Percentiles rank a stretch among this genome's conserved stretches.
phyloP scores from a whole-genome alignment of 164 flowering plant species.

The Euptelea pleiosperma region DNA sequence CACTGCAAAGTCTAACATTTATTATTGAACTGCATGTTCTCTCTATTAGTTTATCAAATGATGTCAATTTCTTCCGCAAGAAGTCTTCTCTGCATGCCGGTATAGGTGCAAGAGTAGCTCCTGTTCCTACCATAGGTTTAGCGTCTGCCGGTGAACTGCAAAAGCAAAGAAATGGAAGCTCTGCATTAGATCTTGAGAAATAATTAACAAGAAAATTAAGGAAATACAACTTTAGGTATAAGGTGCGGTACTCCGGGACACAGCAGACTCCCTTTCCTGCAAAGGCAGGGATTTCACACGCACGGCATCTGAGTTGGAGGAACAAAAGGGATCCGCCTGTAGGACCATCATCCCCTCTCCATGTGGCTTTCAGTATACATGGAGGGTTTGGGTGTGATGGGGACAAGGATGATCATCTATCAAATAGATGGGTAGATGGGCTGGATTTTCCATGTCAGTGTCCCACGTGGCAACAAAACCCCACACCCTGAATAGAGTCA shows the following conservation, averaged over 20 bases:
- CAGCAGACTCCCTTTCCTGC: neutral
- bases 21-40: slow-evolving; percentile 75
- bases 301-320: no score
- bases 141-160: slow-evolving; percentile 42
- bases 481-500: no score
- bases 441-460: no score
- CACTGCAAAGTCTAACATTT: slow-evolving; percentile 80
- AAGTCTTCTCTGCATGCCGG: slow-evolving; percentile 92
- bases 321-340: no score
- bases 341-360: no score
- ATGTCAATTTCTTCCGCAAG: slow-evolving; percentile 71
- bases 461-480: no score
- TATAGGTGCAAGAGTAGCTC: slow-evolving; percentile 55
- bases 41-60: slow-evolving; percentile 84
- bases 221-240: neutral
- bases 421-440: no score
- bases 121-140: slow-evolving; percentile 26
- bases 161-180: slow-evolving; percentile 6
- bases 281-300: neutral
- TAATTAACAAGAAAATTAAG: neutral
- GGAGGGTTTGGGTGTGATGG: no score
- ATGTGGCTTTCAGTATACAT: no score
- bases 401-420: no score
- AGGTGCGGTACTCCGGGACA: neutral
- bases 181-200: neutral